Percentiles rank a stretch among this genome's conserved stretches.
Conservation (phyloP, 257 asterid genomes). For the Forsythia viridissima region DNA sequence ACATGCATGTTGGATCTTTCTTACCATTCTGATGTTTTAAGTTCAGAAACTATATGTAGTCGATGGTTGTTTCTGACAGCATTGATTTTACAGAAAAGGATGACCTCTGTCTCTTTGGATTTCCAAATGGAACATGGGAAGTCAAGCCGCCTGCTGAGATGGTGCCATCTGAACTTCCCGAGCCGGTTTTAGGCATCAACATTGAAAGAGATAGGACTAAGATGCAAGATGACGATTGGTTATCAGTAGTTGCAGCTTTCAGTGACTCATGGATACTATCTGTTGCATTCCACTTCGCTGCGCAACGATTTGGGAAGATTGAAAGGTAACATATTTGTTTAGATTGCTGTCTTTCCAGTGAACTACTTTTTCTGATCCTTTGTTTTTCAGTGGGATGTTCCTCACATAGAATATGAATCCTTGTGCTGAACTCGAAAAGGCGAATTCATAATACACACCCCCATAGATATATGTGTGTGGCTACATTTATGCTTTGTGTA, state of each 20-base stretch:
- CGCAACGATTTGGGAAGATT: background rate
- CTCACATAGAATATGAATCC: too few relatives aligned
- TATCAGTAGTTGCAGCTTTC: conserved; percentile 72
- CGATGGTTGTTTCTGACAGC: background rate
- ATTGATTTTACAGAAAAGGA: conserved; percentile 52
- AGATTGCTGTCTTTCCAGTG: background rate
- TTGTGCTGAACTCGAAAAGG: too few relatives aligned
- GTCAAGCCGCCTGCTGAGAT: conserved; percentile 77
- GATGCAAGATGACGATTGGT: conserved; percentile 73
- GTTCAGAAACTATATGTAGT: background rate
- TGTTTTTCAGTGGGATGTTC: too few relatives aligned
- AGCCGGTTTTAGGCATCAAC: conserved; percentile 78
- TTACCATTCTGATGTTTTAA: too few relatives aligned
- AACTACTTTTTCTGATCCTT: background rate
- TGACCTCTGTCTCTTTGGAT: conserved; percentile 70
- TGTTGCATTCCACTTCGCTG: conserved; percentile 73
- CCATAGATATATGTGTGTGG: too few relatives aligned
- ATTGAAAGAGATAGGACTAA: conserved; percentile 63
- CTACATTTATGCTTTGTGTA: background rate
- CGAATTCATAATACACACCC: too few relatives aligned
- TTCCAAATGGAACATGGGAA: conserved; percentile 75
- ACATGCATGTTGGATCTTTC: too few relatives aligned
- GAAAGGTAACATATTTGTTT: background rate
- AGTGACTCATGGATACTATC: conserved; percentile 81
- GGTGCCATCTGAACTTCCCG: conserved; percentile 81